These are phyloP conservation scores for Phaeosphaeriaceae sp. DNA, from an alignment of 2,329 filamentous ascomycete genomes.

Conservation along the genomic window DNA sequence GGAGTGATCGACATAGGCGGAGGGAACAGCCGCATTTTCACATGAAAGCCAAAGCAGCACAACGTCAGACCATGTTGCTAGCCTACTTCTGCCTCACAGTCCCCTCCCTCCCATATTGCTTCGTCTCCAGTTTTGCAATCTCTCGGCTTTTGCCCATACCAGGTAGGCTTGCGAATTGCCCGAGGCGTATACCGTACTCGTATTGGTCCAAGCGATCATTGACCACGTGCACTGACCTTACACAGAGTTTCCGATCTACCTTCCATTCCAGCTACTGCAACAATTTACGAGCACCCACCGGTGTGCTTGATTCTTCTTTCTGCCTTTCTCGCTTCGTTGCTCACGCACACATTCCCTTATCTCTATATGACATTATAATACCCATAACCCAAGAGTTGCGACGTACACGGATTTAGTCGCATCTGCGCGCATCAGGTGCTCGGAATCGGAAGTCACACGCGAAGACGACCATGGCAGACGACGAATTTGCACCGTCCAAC, in stretches of 20 bases:
- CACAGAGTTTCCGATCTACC: constrained; percentile 22
- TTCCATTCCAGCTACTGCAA: constrained; percentile 31
- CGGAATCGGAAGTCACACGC: neutral
- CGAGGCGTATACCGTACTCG: constrained; percentile 14
- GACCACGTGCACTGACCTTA: constrained; percentile 34
- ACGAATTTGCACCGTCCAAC: constrained; percentile 28
- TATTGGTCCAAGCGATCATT: constrained; percentile 20
- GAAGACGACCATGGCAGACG: constrained; percentile 33
- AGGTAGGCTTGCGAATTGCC: constrained; percentile 31
- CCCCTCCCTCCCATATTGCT: constrained; percentile 15
- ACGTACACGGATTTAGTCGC: constrained; percentile 3
- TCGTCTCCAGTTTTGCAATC: constrained; percentile 11
- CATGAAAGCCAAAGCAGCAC: constrained; percentile 27
- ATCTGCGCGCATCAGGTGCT: neutral
- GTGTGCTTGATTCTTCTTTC: constrained; percentile 8
- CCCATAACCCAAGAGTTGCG: constrained; percentile 3
- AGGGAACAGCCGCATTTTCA: constrained; percentile 33
- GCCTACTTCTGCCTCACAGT: constrained; percentile 6
- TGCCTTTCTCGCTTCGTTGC: constrained; percentile 8
- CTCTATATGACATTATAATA: constrained; percentile 14
- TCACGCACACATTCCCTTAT: constrained; percentile 13
- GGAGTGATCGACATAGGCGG: constrained; percentile 20
- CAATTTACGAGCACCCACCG: constrained; percentile 20
- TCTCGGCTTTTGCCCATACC: constrained; percentile 22
- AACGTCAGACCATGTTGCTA: constrained; percentile 12